phyloP scores from a whole-genome alignment of 2,329 filamentous ascomycete genomes.

The Monosporascus sp. region DNA sequence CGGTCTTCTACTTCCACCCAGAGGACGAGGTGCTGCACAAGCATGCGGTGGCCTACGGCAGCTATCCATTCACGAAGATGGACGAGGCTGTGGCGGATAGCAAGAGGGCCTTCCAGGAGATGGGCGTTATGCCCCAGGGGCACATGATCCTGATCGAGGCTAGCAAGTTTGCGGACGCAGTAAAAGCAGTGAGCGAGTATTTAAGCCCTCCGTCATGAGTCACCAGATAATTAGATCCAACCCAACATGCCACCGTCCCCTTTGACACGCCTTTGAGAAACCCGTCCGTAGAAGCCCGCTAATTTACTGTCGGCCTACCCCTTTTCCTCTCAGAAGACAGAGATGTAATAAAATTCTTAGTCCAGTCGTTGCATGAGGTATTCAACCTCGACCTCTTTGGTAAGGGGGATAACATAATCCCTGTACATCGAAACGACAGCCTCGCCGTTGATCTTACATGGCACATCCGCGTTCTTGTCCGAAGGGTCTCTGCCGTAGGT shows the following conservation, averaged over 20 bases:
- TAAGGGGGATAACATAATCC: conserved; percentile 91
- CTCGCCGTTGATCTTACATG: conserved; percentile 83
- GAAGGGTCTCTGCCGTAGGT: conserved; percentile 92
- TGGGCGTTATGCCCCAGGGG: conserved; percentile 79
- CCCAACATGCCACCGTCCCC: background rate
- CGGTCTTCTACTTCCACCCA: conserved; percentile 86
- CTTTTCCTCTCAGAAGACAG: background rate
- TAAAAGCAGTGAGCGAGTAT: conserved; percentile 72
- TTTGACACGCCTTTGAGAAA: background rate
- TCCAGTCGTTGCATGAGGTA: conserved; percentile 92
- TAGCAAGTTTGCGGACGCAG: conserved; percentile 66
- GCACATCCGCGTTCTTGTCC: conserved; percentile 47
- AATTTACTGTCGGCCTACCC: background rate
- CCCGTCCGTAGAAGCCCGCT: background rate
- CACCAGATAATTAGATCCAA: conserved; percentile 8
- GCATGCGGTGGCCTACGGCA: conserved; percentile 64
- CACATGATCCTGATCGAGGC: conserved; percentile 84
- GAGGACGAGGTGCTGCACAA: conserved; percentile 88
- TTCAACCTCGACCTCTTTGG: conserved; percentile 97
- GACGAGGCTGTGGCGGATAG: conserved; percentile 81
- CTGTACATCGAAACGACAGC: conserved; percentile 87
- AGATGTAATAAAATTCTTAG: conserved; percentile 8
- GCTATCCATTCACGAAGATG: conserved; percentile 74
- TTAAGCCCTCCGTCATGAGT: conserved; percentile 46
- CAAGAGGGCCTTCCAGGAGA: conserved; percentile 89